Percentiles rank a stretch among this genome's conserved stretches.
Evolutionary conservation across 2,329 filamentous ascomycete species (phyloP).

Genomic region (Arachnopeziza araneosa): DNA sequence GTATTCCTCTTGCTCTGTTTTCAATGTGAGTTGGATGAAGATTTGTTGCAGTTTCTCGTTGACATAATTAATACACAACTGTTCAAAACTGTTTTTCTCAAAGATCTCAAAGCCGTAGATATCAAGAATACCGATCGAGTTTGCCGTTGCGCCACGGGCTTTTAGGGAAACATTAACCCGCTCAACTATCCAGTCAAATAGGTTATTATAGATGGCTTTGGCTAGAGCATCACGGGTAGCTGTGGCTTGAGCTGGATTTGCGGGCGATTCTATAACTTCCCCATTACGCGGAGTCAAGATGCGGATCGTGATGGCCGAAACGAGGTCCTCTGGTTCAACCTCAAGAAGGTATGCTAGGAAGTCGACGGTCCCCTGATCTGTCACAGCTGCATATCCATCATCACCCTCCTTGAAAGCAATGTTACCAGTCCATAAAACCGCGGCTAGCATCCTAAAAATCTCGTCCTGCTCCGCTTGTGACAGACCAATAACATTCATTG

Average conservation of each 20-base stretch:
- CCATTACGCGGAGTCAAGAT: conserved; percentile 67
- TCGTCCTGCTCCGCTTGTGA: conserved; percentile 85
- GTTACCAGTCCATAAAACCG: conserved; percentile 92
- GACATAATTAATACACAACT: conserved; percentile 99
- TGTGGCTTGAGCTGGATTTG: conserved; percentile 80
- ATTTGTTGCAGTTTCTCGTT: conserved; percentile 99
- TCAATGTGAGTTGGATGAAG: conserved; percentile 94
- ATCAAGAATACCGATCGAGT: conserved; percentile 94
- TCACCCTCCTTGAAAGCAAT: conserved; percentile 88
- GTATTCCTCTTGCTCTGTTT: conserved; percentile 97
- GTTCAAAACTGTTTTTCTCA: conserved; percentile 97
- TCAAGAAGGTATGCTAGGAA: conserved; percentile 93
- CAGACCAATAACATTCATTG: conserved; percentile 92
- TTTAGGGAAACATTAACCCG: conserved; percentile 85
- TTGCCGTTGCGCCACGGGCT: conserved; percentile 67
- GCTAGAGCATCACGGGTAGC: conserved; percentile 86
- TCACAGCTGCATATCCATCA: conserved; percentile 77
- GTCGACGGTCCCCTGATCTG: conserved; percentile 85
- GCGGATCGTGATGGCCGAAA: conserved; percentile 83
- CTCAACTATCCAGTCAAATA: conserved; percentile 97
- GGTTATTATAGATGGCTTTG: conserved; percentile 94
- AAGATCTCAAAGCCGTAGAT: conserved; percentile 99
- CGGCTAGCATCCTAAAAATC: conserved; percentile 91
- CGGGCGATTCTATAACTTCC: conserved; percentile 66
- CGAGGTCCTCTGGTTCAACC: conserved; percentile 71